These are phyloP conservation scores for Spiraea crenata DNA, from an alignment of 331 rosid species.

Conservation along the genomic window DNA sequence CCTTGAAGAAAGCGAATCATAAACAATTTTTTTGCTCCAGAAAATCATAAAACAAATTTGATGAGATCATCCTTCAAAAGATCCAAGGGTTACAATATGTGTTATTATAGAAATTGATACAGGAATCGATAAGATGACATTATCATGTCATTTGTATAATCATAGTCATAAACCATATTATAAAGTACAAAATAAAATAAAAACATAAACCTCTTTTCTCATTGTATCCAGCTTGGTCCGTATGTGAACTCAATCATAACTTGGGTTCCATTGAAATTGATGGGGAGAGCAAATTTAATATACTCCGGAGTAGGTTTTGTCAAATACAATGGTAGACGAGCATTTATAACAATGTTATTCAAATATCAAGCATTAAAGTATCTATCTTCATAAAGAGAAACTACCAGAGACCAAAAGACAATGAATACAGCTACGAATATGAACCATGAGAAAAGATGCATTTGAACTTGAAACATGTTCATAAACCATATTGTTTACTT, in stretches of 20 bases:
- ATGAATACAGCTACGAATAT: no score
- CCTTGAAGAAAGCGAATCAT: not conserved
- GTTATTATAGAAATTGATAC: conserved; percentile 1
- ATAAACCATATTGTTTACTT: no score
- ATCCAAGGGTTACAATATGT: not conserved
- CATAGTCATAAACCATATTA: not conserved
- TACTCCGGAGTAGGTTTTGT: conserved; percentile 1
- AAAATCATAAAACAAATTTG: not conserved
- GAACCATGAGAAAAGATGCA: no score
- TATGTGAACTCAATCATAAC: conserved; percentile 3
- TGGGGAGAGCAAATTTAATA: not conserved
- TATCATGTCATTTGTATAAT: conserved; percentile 5
- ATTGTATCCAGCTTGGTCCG: not conserved
- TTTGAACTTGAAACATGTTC: no score
- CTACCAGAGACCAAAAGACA: no score
- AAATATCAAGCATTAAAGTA: not conserved
- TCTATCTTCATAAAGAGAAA: no score
- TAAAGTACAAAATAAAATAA: no score
- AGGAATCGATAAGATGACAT: not conserved
- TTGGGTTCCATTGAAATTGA: not conserved
- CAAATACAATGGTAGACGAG: not conserved
- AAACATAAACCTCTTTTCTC: not conserved
- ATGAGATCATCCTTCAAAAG: conserved; percentile 17
- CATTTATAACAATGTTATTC: not conserved
- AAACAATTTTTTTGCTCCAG: no score